Conservation (phyloP, 148 eudicot genomes). For the Chenopodium quinoa region DNA sequence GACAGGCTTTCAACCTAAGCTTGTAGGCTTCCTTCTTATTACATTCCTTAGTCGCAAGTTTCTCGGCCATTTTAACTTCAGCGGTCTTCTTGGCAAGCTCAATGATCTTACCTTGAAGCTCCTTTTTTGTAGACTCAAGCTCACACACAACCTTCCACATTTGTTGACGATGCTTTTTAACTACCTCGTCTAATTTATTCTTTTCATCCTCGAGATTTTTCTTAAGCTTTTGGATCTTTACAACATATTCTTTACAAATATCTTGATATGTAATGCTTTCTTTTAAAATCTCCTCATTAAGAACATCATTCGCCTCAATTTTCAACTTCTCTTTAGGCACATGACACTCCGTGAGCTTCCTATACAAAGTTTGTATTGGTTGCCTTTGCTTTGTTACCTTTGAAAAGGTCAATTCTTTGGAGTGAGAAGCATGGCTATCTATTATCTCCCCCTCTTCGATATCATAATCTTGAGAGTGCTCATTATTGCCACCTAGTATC, state of each 20-base stretch:
- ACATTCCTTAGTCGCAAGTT: neutral
- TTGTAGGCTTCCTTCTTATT: neutral
- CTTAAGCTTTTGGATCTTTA: neutral
- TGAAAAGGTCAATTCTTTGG: neutral
- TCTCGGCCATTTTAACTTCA: constrained; percentile 1
- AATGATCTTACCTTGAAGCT: neutral
- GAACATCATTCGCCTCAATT: neutral
- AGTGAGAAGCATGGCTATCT: neutral
- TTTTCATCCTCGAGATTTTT: neutral
- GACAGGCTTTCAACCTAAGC: neutral
- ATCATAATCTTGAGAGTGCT: too few species aligned
- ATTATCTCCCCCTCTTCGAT: neutral
- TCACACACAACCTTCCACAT: neutral
- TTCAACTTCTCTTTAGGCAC: neutral
- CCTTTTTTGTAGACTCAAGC: constrained; percentile 6
- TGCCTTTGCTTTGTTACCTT: neutral
- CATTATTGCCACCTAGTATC: too few species aligned
- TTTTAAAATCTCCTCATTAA: neutral
- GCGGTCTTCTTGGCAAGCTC: neutral
- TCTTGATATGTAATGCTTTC: neutral
- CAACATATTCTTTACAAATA: neutral
- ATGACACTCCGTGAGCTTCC: neutral
- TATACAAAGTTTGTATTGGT: neutral
- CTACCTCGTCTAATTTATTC: neutral
- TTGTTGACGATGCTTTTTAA: neutral